Evolutionary conservation across 1,284 basidiomycete genomes (phyloP).

Genomic region (Golubevia pallescens): DNA sequence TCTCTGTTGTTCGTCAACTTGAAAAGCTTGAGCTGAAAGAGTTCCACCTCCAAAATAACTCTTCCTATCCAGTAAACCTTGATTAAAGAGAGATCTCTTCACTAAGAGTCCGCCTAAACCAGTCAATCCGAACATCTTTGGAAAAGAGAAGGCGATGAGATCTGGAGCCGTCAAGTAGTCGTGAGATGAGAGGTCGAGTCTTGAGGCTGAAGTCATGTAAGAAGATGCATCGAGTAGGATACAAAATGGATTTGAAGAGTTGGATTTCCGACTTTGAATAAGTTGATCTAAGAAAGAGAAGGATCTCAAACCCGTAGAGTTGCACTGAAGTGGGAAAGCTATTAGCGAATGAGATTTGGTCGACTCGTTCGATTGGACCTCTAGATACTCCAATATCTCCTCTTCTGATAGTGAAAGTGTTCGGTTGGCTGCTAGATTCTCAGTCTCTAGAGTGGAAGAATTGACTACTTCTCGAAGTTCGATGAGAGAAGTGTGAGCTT

Average conservation of each 20-base stretch:
- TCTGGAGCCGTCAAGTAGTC: background rate
- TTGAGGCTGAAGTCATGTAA: conserved; percentile 10
- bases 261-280: background rate
- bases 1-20: background rate
- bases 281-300: conserved; percentile 14
- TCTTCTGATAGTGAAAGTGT: too few relatives aligned
- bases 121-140: conserved; percentile 45
- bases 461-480: conserved; percentile 30
- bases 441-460: too few relatives aligned
- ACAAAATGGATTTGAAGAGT: conserved; percentile 8
- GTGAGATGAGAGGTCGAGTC: background rate
- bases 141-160: conserved; percentile 16
- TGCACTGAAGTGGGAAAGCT: conserved; percentile 41
- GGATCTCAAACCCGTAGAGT: conserved; percentile 36
- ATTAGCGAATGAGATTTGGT: conserved; percentile 4
- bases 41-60: conserved; percentile 38
- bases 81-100: conserved; percentile 12
- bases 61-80: conserved; percentile 20
- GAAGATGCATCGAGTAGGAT: conserved; percentile 29
- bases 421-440: too few relatives aligned
- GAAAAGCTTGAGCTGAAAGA: conserved; percentile 25
- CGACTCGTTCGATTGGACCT: conserved; percentile 8
- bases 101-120: conserved; percentile 40
- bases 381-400: conserved; percentile 3
- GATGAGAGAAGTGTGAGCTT: conserved; percentile 36